Base-by-base conservation (phyloP, 345 rosid genomes). In the Cardamine chenopodiifolia region DNA sequence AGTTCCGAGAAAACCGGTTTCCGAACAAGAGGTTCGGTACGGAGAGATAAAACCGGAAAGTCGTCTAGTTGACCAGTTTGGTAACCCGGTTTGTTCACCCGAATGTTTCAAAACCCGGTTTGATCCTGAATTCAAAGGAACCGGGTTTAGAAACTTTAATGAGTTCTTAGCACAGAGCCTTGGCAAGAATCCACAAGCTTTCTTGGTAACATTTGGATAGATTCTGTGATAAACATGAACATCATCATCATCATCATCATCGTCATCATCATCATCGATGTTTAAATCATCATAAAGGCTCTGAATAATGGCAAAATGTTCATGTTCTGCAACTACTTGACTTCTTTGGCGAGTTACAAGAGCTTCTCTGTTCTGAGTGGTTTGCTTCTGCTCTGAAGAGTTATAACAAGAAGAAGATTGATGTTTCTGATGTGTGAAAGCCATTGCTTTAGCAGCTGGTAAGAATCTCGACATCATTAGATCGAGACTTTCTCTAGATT, bases 381-480 rank as follows among this genome's bases (percentile, higher is more conserved):
- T 71, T 73, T 75, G 72, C 68, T 89, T 89, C 80, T 79, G 88
- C 82, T 83, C 86, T 66, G 87, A 79, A 68, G 73, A 75, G 55
- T 59, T 75, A 8, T 59, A 75, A 23, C 47, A 34, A 45, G 71
- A 63, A 22, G 93, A 78, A 78, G 88, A 74, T 18, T 85, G 93
- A 68, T 88, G 81, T 77, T 77, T 77, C 26, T 56, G 45, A 64
- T 82, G 82, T 72, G 81, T 82, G 68, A 85, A 68, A 59, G 99
- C 81, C 99, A 92, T 89, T 48, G 99, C 99, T 89, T 86, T 86
- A 42, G 99, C 96, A 42, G 99, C 99, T 20, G 99, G 97, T 75
- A 92, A 84, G 89, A 95, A 95, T 25, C 99, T 93, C 10, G 81
- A 84, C 97, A 95, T 83, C 92, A 95, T 92, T 77, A 90, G 87